A percentile compares a stretch with the other conserved stretches of the same genome.
phyloP scores from a whole-genome alignment of 257 asterid genomes.

The Salvia hispanica region DNA sequence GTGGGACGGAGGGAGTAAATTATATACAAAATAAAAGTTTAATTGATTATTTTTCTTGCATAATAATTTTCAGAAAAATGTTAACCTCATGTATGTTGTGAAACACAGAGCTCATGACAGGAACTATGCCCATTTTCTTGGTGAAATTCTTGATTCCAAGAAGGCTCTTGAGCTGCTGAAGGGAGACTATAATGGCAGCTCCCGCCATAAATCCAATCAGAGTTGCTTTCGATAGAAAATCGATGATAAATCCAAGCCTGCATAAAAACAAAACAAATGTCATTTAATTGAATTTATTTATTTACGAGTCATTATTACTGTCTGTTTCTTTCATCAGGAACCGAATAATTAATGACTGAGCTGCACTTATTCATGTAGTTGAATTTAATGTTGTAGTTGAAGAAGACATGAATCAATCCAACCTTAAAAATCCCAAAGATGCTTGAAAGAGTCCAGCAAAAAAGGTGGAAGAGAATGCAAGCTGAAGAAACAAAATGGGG shows the following conservation, averaged over 20 bases:
- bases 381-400: too few relatives aligned
- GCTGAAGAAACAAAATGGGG: constrained; percentile 73
- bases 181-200: constrained; percentile 83
- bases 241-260: constrained; percentile 86
- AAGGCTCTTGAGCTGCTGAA: constrained; percentile 79
- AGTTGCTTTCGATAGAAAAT: constrained; percentile 84
- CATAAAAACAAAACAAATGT: not conserved
- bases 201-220: constrained; percentile 94
- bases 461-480: constrained; percentile 76
- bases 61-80: too few relatives aligned
- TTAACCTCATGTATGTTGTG: constrained; percentile 45
- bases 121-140: constrained; percentile 71
- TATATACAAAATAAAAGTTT: not conserved
- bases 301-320: not conserved
- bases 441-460: constrained; percentile 91
- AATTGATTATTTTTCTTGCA: too few relatives aligned
- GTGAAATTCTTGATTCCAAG: constrained; percentile 75
- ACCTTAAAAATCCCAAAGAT: constrained; percentile 78
- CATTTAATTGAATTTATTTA: not conserved
- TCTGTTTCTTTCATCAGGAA: not conserved
- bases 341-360: too few relatives aligned
- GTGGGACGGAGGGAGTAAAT: too few relatives aligned
- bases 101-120: constrained; percentile 75
- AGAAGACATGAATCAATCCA: too few relatives aligned
- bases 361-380: too few relatives aligned